Percentiles rank a stretch among this genome's conserved stretches.
These are phyloP conservation scores for Ustilago cynodontis DNA, from an alignment of 1,284 basidiomycete genomes.

Conservation along the genomic window DNA sequence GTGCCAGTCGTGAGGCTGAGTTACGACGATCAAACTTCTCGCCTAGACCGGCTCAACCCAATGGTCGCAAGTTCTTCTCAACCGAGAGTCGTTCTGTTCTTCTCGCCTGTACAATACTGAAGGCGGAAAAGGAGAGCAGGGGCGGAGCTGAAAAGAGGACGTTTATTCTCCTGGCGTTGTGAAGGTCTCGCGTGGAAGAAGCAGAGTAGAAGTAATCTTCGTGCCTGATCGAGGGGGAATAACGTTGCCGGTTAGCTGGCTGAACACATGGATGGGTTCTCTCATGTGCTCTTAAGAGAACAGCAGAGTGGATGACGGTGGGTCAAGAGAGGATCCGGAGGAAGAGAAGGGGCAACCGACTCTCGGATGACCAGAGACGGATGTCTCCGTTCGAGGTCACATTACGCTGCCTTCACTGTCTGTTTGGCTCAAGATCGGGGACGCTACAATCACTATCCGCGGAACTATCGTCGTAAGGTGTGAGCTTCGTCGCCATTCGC, in stretches of 20 bases:
- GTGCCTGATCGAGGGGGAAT: not conserved
- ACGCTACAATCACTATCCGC: not conserved
- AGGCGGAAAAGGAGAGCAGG: not conserved
- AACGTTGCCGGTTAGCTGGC: not conserved
- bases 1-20: not conserved
- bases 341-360: not conserved
- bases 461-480: not conserved
- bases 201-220: not conserved
- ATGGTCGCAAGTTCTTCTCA: not conserved
- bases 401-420: slow-evolving; percentile 4
- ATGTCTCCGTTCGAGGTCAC: slow-evolving; percentile 11
- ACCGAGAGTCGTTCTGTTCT: not conserved
- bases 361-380: not conserved
- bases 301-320: not conserved
- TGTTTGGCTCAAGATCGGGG: not conserved
- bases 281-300: too few relatives aligned
- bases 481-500: not conserved
- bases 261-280: not conserved
- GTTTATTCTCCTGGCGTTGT: not conserved
- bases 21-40: not conserved
- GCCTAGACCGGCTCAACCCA: slow-evolving; percentile 3
- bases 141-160: not conserved
- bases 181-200: not conserved
- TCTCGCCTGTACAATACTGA: not conserved
- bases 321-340: too few relatives aligned